These are phyloP conservation scores for Paecilomyces sp. DNA, from an alignment of 2,329 filamentous ascomycete species.

Conservation along the genomic window DNA sequence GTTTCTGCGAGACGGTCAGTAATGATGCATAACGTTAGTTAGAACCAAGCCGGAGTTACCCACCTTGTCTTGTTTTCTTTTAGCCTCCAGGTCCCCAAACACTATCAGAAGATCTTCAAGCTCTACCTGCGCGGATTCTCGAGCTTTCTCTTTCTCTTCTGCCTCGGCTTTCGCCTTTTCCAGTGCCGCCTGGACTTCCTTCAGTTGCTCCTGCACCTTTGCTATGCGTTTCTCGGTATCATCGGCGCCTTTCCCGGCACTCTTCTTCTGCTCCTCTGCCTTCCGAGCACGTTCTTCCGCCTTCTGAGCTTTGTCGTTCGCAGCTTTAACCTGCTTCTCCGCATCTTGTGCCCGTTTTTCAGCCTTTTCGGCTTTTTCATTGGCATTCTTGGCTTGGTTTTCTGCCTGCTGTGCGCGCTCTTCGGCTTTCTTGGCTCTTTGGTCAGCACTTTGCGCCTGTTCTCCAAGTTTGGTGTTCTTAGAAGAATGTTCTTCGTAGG, in stretches of 20 bases:
- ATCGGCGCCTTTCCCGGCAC: slow-evolving; percentile 21
- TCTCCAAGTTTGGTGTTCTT: slow-evolving; percentile 42
- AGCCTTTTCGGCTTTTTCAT: slow-evolving; percentile 30
- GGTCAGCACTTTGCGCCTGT: slow-evolving; percentile 39
- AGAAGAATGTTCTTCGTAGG: slow-evolving; percentile 44
- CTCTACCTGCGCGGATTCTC: slow-evolving; percentile 60
- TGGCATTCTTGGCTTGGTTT: slow-evolving; percentile 32
- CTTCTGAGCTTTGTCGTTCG: slow-evolving; percentile 14
- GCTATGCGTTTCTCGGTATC: background rate
- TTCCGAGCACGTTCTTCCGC: slow-evolving; percentile 4
- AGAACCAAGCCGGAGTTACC: slow-evolving; percentile 14
- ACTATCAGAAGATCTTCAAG: slow-evolving; percentile 76
- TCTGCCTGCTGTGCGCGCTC: slow-evolving; percentile 20
- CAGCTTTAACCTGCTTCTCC: slow-evolving; percentile 17
- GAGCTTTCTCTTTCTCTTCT: slow-evolving; percentile 54
- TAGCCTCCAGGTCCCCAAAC: slow-evolving; percentile 73
- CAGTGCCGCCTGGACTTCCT: slow-evolving; percentile 13
- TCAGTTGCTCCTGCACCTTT: slow-evolving; percentile 12
- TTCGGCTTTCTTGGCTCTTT: slow-evolving; percentile 30
- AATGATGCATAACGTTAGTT: slow-evolving; percentile 8
- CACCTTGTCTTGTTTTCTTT: slow-evolving; percentile 68
- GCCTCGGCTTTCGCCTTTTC: slow-evolving; percentile 24
- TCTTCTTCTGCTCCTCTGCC: background rate
- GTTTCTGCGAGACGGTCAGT: slow-evolving; percentile 43
- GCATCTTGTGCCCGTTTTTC: slow-evolving; percentile 21